Evolutionary conservation across 257 asterid genomes (phyloP), one percentile per base, ranked within the genome.

Genomic region (Nicotiana sylvestris): DNA sequence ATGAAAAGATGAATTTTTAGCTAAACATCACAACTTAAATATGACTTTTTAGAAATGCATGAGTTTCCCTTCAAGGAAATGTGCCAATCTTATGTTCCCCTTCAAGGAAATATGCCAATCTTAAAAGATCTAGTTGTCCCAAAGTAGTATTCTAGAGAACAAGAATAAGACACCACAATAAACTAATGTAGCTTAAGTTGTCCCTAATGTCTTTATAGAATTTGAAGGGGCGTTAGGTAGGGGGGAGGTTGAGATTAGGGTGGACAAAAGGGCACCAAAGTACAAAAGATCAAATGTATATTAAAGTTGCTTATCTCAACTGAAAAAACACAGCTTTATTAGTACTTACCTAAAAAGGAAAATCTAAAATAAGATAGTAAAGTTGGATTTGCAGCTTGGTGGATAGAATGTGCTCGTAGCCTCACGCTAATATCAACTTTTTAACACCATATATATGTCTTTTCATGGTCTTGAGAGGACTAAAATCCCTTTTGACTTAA

Each of bases 201-300:
- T n/a, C 80, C 76, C 81, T 25, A 16, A 61, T 84, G 89, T 82
- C 92, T 82, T 81, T 83, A 70, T 72, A 39, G 84, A 84, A 77
- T 68, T 78, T 87, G 87, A 86, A 90, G 86, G 85, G 93, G 65
- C 88, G 81, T 84, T 86, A 69, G 58, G 82, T 74, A 74, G 61
- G 69, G 76, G 64, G 85, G 86, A 85, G 74, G 84, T 81, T 84
- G 66, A 72, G 83, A 84, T 81, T 83, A 84, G 87, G 83, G 78
- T 81, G 70, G 85, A 84, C 64, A 81, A 86, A 82, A 76, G 60
- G 62, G 46, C 46, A 32, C 64, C 66, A 78, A 83, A 37, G 77
- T 80, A 67, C 55, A 39, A 67, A 60, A 74, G 39, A 74, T 74
- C 27, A 46, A 74, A 49, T 46, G 21, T 74, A 74, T 72, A 70